Conservation (phyloP, 768 basidiomycete genomes). For the Leccinum olivaceopallidum region DNA sequence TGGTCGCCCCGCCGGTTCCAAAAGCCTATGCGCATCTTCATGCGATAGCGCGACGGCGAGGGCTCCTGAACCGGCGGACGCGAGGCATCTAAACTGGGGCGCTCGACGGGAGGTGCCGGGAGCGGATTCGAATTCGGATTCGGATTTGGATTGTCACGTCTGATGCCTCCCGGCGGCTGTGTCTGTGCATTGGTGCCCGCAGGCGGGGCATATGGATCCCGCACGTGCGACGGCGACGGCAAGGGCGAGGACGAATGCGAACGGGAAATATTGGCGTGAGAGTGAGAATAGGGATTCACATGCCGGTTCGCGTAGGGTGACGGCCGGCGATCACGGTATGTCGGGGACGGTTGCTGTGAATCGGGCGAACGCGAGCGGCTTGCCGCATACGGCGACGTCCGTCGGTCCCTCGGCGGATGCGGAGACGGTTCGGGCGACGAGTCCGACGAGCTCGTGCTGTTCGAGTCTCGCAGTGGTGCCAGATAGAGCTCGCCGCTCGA, state of each 20-base stretch:
- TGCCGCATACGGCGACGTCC: constrained; percentile 21
- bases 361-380: constrained; percentile 23
- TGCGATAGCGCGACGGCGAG: constrained; percentile 31
- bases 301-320: constrained; percentile 22
- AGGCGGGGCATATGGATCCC: constrained; percentile 9
- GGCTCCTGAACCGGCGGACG: constrained; percentile 30
- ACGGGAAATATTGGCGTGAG: constrained; percentile 8
- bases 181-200: background rate
- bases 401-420: constrained; percentile 22
- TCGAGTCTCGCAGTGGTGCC: constrained; percentile 22
- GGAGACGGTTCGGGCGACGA: constrained; percentile 32
- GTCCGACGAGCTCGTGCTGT: constrained; percentile 14
- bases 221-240: constrained; percentile 14
- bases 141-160: constrained; percentile 14
- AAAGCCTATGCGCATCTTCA: constrained; percentile 52
- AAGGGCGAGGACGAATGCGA: constrained; percentile 17
- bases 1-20: constrained; percentile 83
- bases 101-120: constrained; percentile 32
- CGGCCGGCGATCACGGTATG: constrained; percentile 27
- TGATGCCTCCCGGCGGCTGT: background rate
- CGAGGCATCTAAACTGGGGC: constrained; percentile 23
- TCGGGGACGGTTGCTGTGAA: constrained; percentile 21
- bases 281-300: background rate
- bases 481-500: constrained; percentile 31
- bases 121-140: constrained; percentile 31